Percentiles rank a stretch among this genome's conserved stretches.
Conservation (phyloP, 164 flowering plant genomes). For the Piper longum region DNA sequence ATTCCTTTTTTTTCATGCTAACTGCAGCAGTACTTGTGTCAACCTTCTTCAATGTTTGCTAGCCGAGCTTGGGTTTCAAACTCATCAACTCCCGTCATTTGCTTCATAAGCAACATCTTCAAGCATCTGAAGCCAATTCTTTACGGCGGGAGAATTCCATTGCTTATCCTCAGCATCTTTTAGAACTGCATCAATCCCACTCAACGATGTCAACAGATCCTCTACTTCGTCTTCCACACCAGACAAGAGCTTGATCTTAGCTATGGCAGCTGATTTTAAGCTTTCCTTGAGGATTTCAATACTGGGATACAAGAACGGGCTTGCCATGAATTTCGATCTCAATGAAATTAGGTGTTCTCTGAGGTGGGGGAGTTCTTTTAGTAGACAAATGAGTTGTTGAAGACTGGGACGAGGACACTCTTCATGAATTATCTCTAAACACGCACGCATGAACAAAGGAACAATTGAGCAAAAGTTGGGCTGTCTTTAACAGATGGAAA, state of each 20-base stretch:
- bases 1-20: not conserved
- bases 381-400: too few relatives aligned
- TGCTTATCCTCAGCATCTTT: slow-evolving; percentile 6
- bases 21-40: not conserved
- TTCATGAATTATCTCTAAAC: too few relatives aligned
- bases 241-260: slow-evolving; percentile 1
- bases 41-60: not conserved
- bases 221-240: slow-evolving; percentile 3
- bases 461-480: too few relatives aligned
- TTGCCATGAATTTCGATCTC: not conserved
- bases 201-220: not conserved
- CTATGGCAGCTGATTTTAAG: not conserved
- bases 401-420: too few relatives aligned
- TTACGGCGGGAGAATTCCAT: not conserved
- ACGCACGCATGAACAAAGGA: too few relatives aligned
- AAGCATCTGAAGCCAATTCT: slow-evolving; percentile 5
- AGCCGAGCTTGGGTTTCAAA: not conserved
- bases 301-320: not conserved
- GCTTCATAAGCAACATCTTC: slow-evolving; percentile 4
- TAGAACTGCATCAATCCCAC: not conserved
- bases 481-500: too few relatives aligned
- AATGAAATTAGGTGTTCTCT: too few relatives aligned
- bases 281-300: not conserved
- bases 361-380: too few relatives aligned
- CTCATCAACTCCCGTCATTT: slow-evolving; percentile 1